These are phyloP conservation scores for Jaltomata sinuosa DNA, from an alignment of 257 asterid genomes.

Conservation along the genomic window DNA sequence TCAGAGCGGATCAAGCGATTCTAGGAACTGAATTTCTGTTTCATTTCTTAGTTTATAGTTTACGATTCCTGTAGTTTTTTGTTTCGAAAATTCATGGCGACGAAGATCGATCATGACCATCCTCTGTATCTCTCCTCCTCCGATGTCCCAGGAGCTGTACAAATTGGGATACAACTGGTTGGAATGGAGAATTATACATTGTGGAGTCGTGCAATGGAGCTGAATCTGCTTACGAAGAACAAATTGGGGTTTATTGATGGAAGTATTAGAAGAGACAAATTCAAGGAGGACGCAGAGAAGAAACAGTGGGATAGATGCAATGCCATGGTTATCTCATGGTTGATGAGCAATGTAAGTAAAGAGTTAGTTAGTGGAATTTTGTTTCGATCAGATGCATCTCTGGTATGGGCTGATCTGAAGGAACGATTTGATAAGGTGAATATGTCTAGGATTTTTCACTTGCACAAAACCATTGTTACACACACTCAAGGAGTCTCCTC, in stretches of 20 bases:
- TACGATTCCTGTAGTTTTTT: too few species aligned
- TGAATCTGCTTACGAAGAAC: too few species aligned
- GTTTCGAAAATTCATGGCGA: too few species aligned
- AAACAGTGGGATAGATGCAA: neutral
- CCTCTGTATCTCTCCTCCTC: too few species aligned
- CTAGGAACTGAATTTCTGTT: too few species aligned
- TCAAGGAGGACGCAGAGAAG: neutral
- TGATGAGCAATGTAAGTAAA: neutral
- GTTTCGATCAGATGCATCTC: neutral
- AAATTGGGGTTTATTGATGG: neutral
- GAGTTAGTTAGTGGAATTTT: neutral
- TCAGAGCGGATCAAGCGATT: too few species aligned
- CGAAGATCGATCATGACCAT: neutral
- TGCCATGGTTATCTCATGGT: neutral
- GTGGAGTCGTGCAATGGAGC: neutral
- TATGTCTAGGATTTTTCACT: neutral
- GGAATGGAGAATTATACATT: neutral
- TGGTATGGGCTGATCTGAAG: neutral
- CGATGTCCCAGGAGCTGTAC: neutral
- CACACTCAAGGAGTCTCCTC: neutral
- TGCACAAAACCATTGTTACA: neutral
- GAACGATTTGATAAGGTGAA: neutral
- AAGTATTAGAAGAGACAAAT: too few species aligned
- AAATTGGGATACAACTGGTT: too few species aligned
- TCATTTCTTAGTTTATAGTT: too few species aligned